Base-by-base conservation (phyloP, 768 basidiomycete species). In the Kwoniella dendrophila region DNA sequence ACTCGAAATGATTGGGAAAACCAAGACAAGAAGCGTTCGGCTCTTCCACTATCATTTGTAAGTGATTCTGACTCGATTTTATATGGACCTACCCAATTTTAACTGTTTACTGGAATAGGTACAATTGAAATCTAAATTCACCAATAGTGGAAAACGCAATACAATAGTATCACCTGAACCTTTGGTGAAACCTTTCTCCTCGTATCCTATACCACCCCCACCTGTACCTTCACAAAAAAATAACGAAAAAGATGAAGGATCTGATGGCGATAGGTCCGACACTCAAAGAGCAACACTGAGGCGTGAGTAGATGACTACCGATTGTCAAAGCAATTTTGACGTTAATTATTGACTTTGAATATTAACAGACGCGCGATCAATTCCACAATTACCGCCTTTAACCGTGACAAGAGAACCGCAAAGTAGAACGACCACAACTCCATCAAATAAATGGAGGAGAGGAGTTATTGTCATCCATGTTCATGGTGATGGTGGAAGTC, bases 241-340 rank as follows among this genome's bases (percentile, higher is more conserved):
- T 10, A 22, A 33, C 0, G 10, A 26, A 3, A 27, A 51, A 18
- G 30, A 36, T 22, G 32, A 51, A n/a, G 49, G 34, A 10, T n/a
- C n/a, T n/a, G n/a, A n/a, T 56, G 55, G 55, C 12, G 55, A 56
- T 34, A 56, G 55, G 24, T 64, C 45, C 43, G 63, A 52, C 16
- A 45, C 63, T 12, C 64, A 60, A 43, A 8, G 64, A 41, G 64
- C 64, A 32, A 38, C 54, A 5, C 36, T 65, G 14, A 12, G 64
- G 29, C 64, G 64, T 65, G 26, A 60, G 64, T 55, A 3, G n/a
- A n/a, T n/a, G n/a, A n/a, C n/a, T 43, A 5, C 0, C 16, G 1
- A 2, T n/a, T 32, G 2, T n/a, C 41, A 18, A 11, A 11, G 18
- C 34, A 26, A 34, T n/a, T n/a, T 12, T 22, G 12, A 52, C 10